Percentiles rank a stretch among this genome's conserved stretches.
Conservation (phyloP, 2,329 filamentous ascomycete genomes). For the Eutypella sp. region DNA sequence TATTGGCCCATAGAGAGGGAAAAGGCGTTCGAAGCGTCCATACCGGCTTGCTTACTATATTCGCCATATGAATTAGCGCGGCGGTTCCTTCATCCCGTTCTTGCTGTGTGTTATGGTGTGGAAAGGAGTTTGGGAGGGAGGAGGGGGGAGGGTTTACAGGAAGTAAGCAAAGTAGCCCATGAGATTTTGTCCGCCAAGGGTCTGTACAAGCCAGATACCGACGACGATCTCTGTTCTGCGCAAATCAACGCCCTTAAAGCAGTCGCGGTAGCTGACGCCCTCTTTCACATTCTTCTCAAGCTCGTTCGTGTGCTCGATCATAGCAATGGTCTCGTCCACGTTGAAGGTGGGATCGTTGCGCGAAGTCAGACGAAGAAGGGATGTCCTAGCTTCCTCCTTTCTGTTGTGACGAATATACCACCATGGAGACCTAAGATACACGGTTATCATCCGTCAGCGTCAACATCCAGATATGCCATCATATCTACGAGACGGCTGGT, state of each 20-base stretch:
- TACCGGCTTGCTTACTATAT: slow-evolving; percentile 37
- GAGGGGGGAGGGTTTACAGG: slow-evolving; percentile 16
- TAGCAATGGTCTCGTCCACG: slow-evolving; percentile 42
- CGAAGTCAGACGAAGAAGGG: slow-evolving; percentile 38
- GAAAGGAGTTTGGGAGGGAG: slow-evolving; percentile 8
- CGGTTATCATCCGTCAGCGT: not conserved
- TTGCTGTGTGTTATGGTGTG: not conserved
- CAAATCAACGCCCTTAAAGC: slow-evolving; percentile 47
- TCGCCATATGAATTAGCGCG: slow-evolving; percentile 1
- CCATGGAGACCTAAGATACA: slow-evolving; percentile 45
- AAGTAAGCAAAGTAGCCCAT: slow-evolving; percentile 47
- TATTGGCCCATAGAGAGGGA: slow-evolving; percentile 44
- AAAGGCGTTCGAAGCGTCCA: slow-evolving; percentile 38
- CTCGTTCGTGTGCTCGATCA: slow-evolving; percentile 51
- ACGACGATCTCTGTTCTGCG: slow-evolving; percentile 50
- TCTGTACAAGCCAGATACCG: slow-evolving; percentile 44
- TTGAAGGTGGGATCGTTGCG: slow-evolving; percentile 35
- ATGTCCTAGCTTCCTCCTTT: slow-evolving; percentile 33
- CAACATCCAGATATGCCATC: too few species aligned
- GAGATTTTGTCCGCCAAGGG: slow-evolving; percentile 42
- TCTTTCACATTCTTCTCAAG: slow-evolving; percentile 38
- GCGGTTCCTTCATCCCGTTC: not conserved
- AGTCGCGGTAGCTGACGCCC: slow-evolving; percentile 43
- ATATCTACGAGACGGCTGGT: too few species aligned
- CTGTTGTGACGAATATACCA: slow-evolving; percentile 43